Conservation (phyloP, 371 early-diverging fungal genomes). For the Mortierella sp. region DNA sequence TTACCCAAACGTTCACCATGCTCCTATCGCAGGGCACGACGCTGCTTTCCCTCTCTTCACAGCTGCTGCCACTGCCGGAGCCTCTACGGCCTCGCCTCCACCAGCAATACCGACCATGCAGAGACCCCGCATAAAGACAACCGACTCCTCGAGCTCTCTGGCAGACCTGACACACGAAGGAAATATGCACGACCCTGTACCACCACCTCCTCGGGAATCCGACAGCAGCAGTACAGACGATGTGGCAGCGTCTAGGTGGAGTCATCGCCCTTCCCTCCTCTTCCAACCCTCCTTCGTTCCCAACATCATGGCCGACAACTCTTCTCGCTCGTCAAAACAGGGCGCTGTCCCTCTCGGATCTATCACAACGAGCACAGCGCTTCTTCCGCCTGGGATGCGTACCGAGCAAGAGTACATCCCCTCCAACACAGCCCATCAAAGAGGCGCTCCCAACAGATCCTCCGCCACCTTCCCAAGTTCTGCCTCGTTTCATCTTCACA, state of each 20-base stretch:
- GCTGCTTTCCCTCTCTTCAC: slow-evolving; percentile 6
- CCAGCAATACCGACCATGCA: slow-evolving; percentile 8
- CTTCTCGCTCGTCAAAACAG: neutral
- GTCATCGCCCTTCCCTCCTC: neutral
- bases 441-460: neutral
- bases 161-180: neutral
- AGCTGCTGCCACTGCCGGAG: slow-evolving; percentile 4
- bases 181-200: slow-evolving; percentile 5
- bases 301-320: neutral
- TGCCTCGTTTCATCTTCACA: slow-evolving; percentile 14
- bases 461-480: slow-evolving; percentile 7
- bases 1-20: slow-evolving; percentile 27
- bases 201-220: slow-evolving; percentile 1
- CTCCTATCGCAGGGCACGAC: slow-evolving; percentile 15
- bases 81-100: neutral
- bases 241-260: neutral
- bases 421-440: neutral
- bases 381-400: neutral
- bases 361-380: neutral
- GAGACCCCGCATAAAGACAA: neutral
- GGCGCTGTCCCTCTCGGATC: neutral
- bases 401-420: slow-evolving; percentile 9
- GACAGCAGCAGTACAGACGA: neutral
- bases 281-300: slow-evolving; percentile 5
- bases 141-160: neutral